These are phyloP conservation scores for Musa itinerans DNA, from an alignment of 176 grass and related monocot genomes.

Conservation along the genomic window DNA sequence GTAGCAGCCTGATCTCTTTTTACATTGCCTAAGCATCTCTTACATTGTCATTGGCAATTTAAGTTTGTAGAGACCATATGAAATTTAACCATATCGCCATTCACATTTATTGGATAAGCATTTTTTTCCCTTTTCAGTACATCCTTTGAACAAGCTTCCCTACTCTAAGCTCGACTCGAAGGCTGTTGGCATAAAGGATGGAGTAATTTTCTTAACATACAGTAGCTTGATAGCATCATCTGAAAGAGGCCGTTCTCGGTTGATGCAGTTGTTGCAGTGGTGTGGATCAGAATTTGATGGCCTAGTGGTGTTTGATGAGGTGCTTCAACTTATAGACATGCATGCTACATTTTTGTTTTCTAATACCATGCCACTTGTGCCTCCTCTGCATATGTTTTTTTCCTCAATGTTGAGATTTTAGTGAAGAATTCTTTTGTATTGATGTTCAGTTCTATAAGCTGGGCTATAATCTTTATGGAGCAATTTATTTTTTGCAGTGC, in stretches of 20 bases:
- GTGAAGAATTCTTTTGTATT: neutral
- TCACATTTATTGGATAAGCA: neutral
- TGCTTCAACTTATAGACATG: conserved; percentile 27
- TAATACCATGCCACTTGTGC: neutral
- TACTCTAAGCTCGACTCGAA: conserved; percentile 99
- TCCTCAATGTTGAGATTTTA: neutral
- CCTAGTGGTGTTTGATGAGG: conserved; percentile 95
- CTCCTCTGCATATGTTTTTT: conserved; percentile 6
- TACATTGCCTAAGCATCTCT: neutral
- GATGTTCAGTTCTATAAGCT: neutral
- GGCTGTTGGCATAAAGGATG: conserved; percentile 87
- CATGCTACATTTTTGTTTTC: conserved; percentile 4
- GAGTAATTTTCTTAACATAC: conserved; percentile 95
- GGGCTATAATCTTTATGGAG: neutral
- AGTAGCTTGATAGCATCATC: conserved; percentile 97
- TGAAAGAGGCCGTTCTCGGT: conserved; percentile 88
- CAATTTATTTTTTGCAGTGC: conserved; percentile 51
- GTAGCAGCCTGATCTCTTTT: neutral
- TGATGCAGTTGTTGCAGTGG: conserved; percentile 97
- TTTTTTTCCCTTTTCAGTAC: conserved; percentile 53
- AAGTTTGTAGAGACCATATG: neutral
- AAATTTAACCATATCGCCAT: neutral
- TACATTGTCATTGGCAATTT: neutral
- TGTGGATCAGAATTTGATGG: conserved; percentile 84
- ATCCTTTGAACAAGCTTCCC: conserved; percentile 94